A percentile compares a stretch with the other conserved stretches of the same genome.
Evolutionary conservation across 805 yeast genomes (phyloP).

Genomic region (Hemisphaericaspora nanyangensis): DNA sequence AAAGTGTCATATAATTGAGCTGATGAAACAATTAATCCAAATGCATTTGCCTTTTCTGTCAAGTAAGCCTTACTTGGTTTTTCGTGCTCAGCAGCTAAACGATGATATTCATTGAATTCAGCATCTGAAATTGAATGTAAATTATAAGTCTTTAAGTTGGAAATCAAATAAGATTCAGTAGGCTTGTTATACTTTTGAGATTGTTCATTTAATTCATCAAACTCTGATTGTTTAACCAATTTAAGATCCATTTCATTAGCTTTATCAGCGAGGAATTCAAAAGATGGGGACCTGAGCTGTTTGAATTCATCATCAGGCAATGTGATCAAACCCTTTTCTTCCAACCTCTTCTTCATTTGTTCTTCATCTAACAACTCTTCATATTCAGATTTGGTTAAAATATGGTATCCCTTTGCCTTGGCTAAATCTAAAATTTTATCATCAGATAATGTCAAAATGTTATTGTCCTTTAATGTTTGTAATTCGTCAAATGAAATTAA

Average conservation of each 20-base stretch:
- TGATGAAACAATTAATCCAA: constrained; percentile 33
- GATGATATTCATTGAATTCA: constrained; percentile 15
- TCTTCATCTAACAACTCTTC: constrained; percentile 26
- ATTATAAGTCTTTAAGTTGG: too few relatives aligned
- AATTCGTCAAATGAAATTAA: constrained; percentile 29
- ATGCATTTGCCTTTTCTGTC: constrained; percentile 30
- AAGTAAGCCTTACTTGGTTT: constrained; percentile 32
- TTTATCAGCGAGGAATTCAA: constrained; percentile 27
- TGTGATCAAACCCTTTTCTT: constrained; percentile 29
- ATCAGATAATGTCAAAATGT: constrained; percentile 18
- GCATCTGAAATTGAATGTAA: constrained; percentile 14
- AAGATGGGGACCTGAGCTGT: constrained; percentile 22
- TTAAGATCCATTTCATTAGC: constrained; percentile 27
- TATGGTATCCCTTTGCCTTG: constrained; percentile 23
- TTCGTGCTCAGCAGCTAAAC: constrained; percentile 21
- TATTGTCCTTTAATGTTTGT: constrained; percentile 24
- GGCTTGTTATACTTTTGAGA: constrained; percentile 31
- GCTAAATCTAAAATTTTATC: constrained; percentile 20
- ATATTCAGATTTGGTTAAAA: constrained; percentile 25
- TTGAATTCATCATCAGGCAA: constrained; percentile 18
- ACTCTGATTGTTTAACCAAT: constrained; percentile 16
- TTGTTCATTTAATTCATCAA: constrained; percentile 12
- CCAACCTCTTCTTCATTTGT: constrained; percentile 30
- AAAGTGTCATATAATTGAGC: constrained; percentile 28
- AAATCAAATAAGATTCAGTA: constrained; percentile 23